Evolutionary conservation across 192 early-diverging fungal species (phyloP).

Genomic region (Coemansia sp.): DNA sequence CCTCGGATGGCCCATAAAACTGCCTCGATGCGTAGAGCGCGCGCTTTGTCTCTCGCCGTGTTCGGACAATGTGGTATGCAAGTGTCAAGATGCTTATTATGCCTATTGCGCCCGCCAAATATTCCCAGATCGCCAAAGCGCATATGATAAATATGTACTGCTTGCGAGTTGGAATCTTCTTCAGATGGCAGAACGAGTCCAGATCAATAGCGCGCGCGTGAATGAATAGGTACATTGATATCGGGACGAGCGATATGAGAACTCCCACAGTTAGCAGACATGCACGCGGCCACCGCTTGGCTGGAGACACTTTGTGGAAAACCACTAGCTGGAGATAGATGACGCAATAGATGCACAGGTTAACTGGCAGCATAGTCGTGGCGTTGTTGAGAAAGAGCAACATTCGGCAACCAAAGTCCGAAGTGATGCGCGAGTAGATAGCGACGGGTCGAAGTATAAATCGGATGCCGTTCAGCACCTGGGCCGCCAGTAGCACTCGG

Average conservation of each 20-base stretch:
- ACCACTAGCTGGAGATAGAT: constrained; percentile 43
- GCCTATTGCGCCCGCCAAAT: constrained; percentile 30
- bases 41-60: constrained; percentile 18
- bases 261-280: constrained; percentile 12
- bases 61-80: constrained; percentile 17
- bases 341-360: constrained; percentile 31
- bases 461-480: constrained; percentile 25
- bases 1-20: constrained; percentile 11
- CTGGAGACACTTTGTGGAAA: constrained; percentile 34
- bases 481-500: constrained; percentile 23
- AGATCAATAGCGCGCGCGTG: background rate
- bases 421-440: background rate
- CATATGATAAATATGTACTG: constrained; percentile 17
- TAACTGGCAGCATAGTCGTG: constrained; percentile 14
- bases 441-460: constrained; percentile 25
- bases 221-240: constrained; percentile 15
- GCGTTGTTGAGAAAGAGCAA: constrained; percentile 26
- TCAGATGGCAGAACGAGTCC: constrained; percentile 12
- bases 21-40: constrained; percentile 4
- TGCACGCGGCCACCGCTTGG: constrained; percentile 25
- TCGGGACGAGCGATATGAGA: constrained; percentile 13
- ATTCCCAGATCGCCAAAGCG: constrained; percentile 21
- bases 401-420: constrained; percentile 23
- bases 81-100: constrained; percentile 17
- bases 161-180: background rate